Evolutionary conservation across 768 basidiomycete species (phyloP).

Genomic region (Tulasnella sp.): DNA sequence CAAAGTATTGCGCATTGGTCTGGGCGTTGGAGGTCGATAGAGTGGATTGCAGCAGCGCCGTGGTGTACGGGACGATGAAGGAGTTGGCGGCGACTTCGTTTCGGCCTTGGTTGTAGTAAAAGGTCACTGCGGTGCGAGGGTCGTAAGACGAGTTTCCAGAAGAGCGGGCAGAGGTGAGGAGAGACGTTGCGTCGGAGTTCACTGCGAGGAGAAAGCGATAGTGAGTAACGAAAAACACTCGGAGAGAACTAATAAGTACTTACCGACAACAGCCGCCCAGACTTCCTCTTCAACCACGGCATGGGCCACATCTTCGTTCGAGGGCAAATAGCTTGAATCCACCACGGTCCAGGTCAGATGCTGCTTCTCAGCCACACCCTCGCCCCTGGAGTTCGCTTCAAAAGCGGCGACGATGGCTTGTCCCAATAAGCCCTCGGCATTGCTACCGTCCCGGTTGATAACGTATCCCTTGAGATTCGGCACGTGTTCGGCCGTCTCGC

Average conservation of each 20-base stretch:
- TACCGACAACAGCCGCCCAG: slow-evolving; percentile 40
- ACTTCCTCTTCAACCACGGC: slow-evolving; percentile 34
- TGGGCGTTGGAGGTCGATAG: neutral
- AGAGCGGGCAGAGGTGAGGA: slow-evolving; percentile 31
- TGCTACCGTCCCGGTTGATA: slow-evolving; percentile 7
- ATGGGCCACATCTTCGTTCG: slow-evolving; percentile 26
- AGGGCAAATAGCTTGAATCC: slow-evolving; percentile 6
- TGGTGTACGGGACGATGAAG: slow-evolving; percentile 36
- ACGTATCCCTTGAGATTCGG: neutral
- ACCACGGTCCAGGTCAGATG: neutral
- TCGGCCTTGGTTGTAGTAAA: slow-evolving; percentile 38
- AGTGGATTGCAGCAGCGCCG: slow-evolving; percentile 25
- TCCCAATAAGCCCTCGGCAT: slow-evolving; percentile 6
- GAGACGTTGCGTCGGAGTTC: slow-evolving; percentile 32
- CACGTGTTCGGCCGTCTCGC: neutral
- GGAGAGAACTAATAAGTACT: slow-evolving; percentile 5
- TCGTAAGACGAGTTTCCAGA: slow-evolving; percentile 36
- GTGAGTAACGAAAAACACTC: neutral
- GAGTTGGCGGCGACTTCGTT: slow-evolving; percentile 37
- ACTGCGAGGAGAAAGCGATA: slow-evolving; percentile 25
- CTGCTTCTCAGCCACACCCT: slow-evolving; percentile 8
- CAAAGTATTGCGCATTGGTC: slow-evolving; percentile 19
- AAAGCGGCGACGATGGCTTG: slow-evolving; percentile 29
- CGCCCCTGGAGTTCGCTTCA: slow-evolving; percentile 23
- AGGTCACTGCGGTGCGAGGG: slow-evolving; percentile 31